Evolutionary conservation across 2,329 filamentous ascomycete species (phyloP), one percentile per base, ranked within the genome.

Genomic region (Neocatenulostroma microsporum): DNA sequence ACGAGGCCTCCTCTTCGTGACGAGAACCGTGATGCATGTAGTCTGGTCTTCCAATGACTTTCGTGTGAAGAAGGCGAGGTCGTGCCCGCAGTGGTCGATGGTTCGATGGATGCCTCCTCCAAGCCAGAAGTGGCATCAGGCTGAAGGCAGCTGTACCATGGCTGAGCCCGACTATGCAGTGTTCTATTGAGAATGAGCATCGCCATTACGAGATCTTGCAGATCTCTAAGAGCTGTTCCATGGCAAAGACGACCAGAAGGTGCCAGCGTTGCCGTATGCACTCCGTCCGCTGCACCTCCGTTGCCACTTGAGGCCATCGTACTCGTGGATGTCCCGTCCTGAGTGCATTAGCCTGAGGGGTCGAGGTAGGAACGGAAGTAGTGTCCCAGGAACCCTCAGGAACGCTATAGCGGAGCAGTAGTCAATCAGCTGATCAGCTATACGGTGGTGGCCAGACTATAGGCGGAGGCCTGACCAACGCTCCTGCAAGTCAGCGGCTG

Each of bases 131-230:
- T 29, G 33, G 5, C 21, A 25, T 28, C 30, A 32, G 9, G 9
- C 19, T 10, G 10, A 17, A 12, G 11, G 20, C 15, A 20, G n/a
- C 18, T 32, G 6, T 20, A 21, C 18, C 5, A 32, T 21, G 30
- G 18, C 30, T 21, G 30, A 21, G 19, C 21, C 2, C 36, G 14
- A 23, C 11, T 33, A 29, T 38, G 36, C 36, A 33, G 36, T 38
- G 36, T 13, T 32, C 18, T 14, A 38, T 38, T 38, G 36, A 21
- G 21, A 20, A 10, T 23, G 18, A 20, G 12, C 23, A n/a, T 17
- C n/a, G 31, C 23, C 3, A 15, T 25, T 7, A 19, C 12, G 11
- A 21, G 24, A n/a, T n/a, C 29, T 3, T 37, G 35, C n/a, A 20
- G 28, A 10, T 26, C 18, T 9, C 21, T 21, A 13, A 27, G 21